phyloP scores from a whole-genome alignment of 768 basidiomycete genomes.

The Omphalotus guepiniiformis region DNA sequence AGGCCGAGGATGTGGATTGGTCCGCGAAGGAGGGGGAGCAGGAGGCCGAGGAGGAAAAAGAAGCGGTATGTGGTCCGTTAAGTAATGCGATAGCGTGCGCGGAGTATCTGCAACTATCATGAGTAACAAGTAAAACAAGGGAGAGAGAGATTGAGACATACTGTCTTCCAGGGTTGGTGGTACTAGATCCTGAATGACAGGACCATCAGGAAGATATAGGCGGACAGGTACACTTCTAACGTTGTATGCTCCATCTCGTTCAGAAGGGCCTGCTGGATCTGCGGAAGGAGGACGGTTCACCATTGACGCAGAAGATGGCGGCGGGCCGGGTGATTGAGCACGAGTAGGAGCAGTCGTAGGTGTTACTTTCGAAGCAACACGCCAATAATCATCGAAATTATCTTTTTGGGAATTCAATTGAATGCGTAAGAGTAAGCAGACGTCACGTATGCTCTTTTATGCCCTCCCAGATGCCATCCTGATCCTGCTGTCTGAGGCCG shows the following conservation, averaged over 20 bases:
- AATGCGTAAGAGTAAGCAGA: slow-evolving; percentile 2
- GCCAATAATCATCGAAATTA: slow-evolving; percentile 94
- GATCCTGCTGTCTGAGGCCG: slow-evolving; percentile 82
- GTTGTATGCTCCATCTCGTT: slow-evolving; percentile 82
- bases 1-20: slow-evolving; percentile 32
- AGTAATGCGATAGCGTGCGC: slow-evolving; percentile 63
- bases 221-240: slow-evolving; percentile 87
- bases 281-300: slow-evolving; percentile 63
- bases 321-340: slow-evolving; percentile 50
- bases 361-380: slow-evolving; percentile 88
- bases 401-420: slow-evolving; percentile 43
- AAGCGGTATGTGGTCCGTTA: slow-evolving; percentile 73
- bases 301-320: slow-evolving; percentile 52
- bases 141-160: slow-evolving; percentile 29
- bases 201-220: slow-evolving; percentile 86
- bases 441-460: slow-evolving; percentile 83
- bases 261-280: slow-evolving; percentile 48
- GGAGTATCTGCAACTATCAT: slow-evolving; percentile 48
- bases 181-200: slow-evolving; percentile 86
- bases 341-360: slow-evolving; percentile 70
- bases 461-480: slow-evolving; percentile 97
- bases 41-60: slow-evolving; percentile 62
- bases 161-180: slow-evolving; percentile 78
- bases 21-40: slow-evolving; percentile 37
- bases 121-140: slow-evolving; percentile 4